Percentiles rank a stretch among this genome's conserved stretches.
These are phyloP conservation scores for Neurospora sp. DNA, from an alignment of 2,329 filamentous ascomycete genomes.

Conservation along the genomic window DNA sequence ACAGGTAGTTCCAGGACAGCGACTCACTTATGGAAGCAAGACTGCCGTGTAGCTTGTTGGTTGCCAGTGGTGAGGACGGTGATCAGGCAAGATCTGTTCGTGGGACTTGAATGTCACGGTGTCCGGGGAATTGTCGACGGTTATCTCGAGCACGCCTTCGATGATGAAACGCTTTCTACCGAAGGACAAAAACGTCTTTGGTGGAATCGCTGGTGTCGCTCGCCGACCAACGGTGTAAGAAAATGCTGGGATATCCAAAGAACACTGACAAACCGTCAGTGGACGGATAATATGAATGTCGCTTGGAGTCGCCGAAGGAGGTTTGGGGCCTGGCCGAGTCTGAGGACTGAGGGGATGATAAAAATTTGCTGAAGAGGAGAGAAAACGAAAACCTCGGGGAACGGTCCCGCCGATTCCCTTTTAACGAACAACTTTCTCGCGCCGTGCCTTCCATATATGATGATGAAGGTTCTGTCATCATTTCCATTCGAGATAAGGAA, in stretches of 20 bases:
- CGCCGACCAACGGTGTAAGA: not conserved
- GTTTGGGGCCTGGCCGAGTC: not conserved
- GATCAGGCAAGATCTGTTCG: not conserved
- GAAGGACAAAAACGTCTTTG: not conserved
- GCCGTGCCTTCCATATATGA: not conserved
- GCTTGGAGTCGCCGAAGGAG: not conserved
- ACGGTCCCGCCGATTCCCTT: not conserved
- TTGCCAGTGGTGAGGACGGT: not conserved
- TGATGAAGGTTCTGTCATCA: not conserved
- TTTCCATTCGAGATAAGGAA: not conserved
- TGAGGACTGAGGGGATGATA: not conserved
- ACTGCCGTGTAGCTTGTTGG: not conserved
- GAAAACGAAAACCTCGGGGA: not conserved
- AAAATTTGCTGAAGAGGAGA: not conserved
- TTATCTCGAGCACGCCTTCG: not conserved
- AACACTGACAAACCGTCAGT: not conserved
- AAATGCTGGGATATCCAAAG: not conserved
- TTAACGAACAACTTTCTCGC: not conserved
- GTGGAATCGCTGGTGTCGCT: not conserved
- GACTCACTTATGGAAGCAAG: not conserved
- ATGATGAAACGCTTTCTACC: not conserved
- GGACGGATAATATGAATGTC: not conserved
- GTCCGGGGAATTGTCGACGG: not conserved
- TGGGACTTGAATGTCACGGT: not conserved
- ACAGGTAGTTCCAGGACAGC: not conserved